Percentiles rank a stretch among this genome's conserved stretches.
Conservation (phyloP, 148 eudicot genomes). For the Chenopodium album region DNA sequence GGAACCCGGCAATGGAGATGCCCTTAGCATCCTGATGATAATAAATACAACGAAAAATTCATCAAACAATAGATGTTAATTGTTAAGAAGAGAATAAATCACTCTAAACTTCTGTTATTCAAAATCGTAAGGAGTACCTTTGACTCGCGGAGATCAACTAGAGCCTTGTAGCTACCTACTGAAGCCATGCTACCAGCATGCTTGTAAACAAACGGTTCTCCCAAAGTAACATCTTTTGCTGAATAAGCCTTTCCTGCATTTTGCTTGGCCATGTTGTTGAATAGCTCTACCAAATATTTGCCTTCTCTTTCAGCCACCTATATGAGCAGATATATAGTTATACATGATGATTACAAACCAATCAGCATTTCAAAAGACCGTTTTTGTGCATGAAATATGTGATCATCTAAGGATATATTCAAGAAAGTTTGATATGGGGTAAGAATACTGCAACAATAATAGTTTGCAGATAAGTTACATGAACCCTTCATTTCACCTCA, state of each 20-base stretch:
- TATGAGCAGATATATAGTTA: background rate
- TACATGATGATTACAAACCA: background rate
- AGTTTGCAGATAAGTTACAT: background rate
- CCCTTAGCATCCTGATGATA: constrained; percentile 63
- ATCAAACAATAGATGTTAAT: background rate
- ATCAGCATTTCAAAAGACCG: no score
- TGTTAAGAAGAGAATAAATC: background rate
- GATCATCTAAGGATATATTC: no score
- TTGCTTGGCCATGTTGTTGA: constrained; percentile 56
- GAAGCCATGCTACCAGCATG: constrained; percentile 98
- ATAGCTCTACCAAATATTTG: constrained; percentile 59
- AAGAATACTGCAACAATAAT: no score
- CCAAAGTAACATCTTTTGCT: constrained; percentile 49
- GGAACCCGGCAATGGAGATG: constrained; percentile 62
- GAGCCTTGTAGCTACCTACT: constrained; percentile 82
- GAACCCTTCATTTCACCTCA: no score
- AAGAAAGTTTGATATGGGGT: no score
- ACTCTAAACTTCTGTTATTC: background rate
- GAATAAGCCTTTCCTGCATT: constrained; percentile 66
- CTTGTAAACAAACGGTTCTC: constrained; percentile 80
- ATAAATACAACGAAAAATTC: background rate
- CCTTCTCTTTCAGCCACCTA: constrained; percentile 96
- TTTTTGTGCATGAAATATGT: no score
- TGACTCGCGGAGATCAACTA: constrained; percentile 83
- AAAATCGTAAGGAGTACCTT: constrained; percentile 40